These are phyloP conservation scores for Fonsecaea erecta DNA, from an alignment of 2,329 filamentous ascomycete genomes.

Conservation along the genomic window DNA sequence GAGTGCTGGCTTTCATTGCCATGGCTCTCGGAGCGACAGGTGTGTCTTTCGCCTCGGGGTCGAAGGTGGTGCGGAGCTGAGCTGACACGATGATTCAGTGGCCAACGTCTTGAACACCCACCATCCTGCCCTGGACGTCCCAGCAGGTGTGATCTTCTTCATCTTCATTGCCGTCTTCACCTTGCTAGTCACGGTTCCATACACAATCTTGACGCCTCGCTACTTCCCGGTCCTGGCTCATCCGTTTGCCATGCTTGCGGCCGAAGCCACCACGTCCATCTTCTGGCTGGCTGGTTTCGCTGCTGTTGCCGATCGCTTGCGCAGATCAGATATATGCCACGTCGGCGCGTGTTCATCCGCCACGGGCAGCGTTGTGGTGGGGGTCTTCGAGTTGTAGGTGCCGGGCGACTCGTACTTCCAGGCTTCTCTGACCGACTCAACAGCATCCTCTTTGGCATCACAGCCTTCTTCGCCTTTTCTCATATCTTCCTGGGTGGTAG, in stretches of 20 bases:
- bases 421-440: neutral
- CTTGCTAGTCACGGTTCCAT: conserved; percentile 67
- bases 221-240: conserved; percentile 67
- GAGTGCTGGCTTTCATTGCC: conserved; percentile 71
- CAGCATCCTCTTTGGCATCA: conserved; percentile 26
- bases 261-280: conserved; percentile 75
- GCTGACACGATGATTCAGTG: conserved; percentile 48
- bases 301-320: conserved; percentile 67
- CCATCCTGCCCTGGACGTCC: conserved; percentile 38
- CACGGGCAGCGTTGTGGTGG: conserved; percentile 59
- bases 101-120: conserved; percentile 25
- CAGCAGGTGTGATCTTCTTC: conserved; percentile 72
- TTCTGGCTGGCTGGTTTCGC: conserved; percentile 92
- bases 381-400: conserved; percentile 54
- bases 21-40: conserved; percentile 73
- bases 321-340: conserved; percentile 59
- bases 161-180: conserved; percentile 81
- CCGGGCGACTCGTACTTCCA: neutral
- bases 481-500: conserved; percentile 33
- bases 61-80: conserved; percentile 54
- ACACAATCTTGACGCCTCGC: conserved; percentile 70
- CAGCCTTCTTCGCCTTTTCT: conserved; percentile 31
- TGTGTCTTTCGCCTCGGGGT: conserved; percentile 28
- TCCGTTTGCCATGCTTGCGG: conserved; percentile 66
- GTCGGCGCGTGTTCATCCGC: conserved; percentile 62